A percentile compares a stretch with the other conserved stretches of the same genome.
Evolutionary conservation across 208 protist genomes (phyloP).

Genomic region (Acanthamoeba sp.): DNA sequence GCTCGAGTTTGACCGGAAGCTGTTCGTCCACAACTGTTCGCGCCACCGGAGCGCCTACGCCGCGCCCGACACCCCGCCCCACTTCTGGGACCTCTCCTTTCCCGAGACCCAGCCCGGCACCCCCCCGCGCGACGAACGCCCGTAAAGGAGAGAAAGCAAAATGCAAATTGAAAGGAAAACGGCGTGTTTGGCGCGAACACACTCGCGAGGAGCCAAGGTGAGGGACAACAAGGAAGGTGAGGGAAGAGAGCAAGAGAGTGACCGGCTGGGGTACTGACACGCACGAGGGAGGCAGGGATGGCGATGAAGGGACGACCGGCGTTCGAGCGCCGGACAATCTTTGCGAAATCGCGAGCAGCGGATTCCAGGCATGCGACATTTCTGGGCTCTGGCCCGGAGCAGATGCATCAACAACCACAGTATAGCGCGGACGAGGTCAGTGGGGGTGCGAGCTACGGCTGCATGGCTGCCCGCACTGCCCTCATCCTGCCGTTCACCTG

Average conservation of each 20-base stretch:
- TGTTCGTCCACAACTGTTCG: slow-evolving; percentile 41
- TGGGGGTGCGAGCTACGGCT: not conserved
- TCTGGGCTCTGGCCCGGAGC: not conserved
- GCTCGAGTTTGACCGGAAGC: slow-evolving; percentile 2
- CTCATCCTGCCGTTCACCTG: slow-evolving; percentile 43
- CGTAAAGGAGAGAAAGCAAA: not conserved
- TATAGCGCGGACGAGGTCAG: not conserved
- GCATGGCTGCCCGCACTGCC: slow-evolving; percentile 32
- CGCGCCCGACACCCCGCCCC: slow-evolving; percentile 43
- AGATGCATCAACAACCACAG: not conserved
- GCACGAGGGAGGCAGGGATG: too few relatives aligned
- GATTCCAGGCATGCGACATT: not conserved
- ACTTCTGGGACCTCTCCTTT: slow-evolving; percentile 63
- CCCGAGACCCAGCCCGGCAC: slow-evolving; percentile 58
- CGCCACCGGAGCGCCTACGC: slow-evolving; percentile 39
- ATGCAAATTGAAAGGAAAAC: not conserved
- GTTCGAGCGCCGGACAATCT: slow-evolving; percentile 47
- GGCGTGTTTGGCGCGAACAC: not conserved
- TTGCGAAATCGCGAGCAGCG: not conserved
- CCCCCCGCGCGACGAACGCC: not conserved
- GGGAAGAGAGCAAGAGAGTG: not conserved
- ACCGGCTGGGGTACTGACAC: not conserved
- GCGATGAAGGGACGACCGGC: slow-evolving; percentile 31
- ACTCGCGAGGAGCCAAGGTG: not conserved
- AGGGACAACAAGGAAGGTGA: not conserved